A percentile compares a stretch with the other conserved stretches of the same genome.
Conservation (phyloP, 331 rosid species). For the Telfairia occidentalis region DNA sequence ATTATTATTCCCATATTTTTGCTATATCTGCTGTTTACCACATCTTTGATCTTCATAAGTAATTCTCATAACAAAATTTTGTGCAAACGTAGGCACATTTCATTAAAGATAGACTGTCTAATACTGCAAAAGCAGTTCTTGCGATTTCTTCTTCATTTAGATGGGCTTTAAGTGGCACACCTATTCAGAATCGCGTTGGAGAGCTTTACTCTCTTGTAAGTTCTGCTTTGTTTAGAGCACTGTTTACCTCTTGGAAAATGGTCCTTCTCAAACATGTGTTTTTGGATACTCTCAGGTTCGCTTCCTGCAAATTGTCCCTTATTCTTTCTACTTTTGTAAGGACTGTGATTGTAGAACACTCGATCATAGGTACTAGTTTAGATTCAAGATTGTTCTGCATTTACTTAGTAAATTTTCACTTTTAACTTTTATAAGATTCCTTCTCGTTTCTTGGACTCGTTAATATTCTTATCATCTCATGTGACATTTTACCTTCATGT, state of each 20-base stretch:
- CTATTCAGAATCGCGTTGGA: slow-evolving; percentile 77
- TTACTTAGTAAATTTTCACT: background rate
- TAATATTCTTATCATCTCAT: background rate
- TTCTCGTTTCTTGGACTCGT: slow-evolving; percentile 21
- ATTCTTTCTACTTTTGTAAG: slow-evolving; percentile 76
- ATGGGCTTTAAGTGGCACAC: slow-evolving; percentile 98
- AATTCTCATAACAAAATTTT: slow-evolving; percentile 9
- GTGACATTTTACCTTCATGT: background rate
- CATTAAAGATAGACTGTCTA: slow-evolving; percentile 54
- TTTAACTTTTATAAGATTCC: slow-evolving; percentile 10
- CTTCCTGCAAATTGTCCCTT: slow-evolving; percentile 69
- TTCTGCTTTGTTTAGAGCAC: background rate
- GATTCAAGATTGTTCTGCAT: slow-evolving; percentile 8
- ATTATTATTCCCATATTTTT: background rate
- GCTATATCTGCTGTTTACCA: background rate
- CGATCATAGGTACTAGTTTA: slow-evolving; percentile 57
- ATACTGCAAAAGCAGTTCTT: slow-evolving; percentile 81
- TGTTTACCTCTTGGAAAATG: background rate
- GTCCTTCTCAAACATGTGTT: background rate
- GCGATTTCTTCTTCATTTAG: slow-evolving; percentile 64
- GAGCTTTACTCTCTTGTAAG: slow-evolving; percentile 82
- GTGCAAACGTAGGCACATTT: slow-evolving; percentile 52
- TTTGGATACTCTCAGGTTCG: slow-evolving; percentile 49
- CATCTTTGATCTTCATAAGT: background rate
- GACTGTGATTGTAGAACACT: slow-evolving; percentile 87